Evolutionary conservation across 306 rosid species (phyloP), one percentile per base, ranked within the genome.

Genomic region (Styphnolobium japonicum): DNA sequence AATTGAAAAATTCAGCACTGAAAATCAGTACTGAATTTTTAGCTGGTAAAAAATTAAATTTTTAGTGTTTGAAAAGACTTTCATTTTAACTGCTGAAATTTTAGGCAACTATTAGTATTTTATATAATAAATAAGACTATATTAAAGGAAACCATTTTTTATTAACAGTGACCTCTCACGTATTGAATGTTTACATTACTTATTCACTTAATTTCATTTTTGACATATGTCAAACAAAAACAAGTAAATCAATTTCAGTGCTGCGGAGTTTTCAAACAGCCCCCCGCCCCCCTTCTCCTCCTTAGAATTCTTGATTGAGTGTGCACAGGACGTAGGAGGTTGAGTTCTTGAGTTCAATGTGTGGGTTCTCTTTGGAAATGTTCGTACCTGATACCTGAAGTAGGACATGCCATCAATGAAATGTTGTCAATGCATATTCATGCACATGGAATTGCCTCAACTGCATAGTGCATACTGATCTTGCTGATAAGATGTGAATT

Each of bases 141-240:
- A 61, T 73, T 40, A 27, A 45, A 40, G 34, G 49, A 21, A 66
- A 5, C 45, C 25, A 42, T 2, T 57, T 57, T n/a, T 42, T 12
- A 18, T 37, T 66, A 11, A 66, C 29, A 27, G 55, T 25, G 3
- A 27, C 56, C 14, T 73, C n/a, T 57, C 22, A 29, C 6, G 16
- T n/a, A 49, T 22, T 23, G 14, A 31, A 65, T 37, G 27, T 63
- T 46, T 62, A 33, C 61, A 60, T 8, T 75, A 10, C 39, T 39
- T 60, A 1, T 61, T 42, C 60, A 14, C 37, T 56, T 3, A 56
- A 55, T 67, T 68, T 78, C 75, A 78, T 57, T 78, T 67, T 69
- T 51, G 40, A n/a, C 53, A 19, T 63, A 51, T 62, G 19, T 18
- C 48, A 12, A 14, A 16, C 23, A 45, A 63, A 74, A 3, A 18